Percentiles rank a stretch among this genome's conserved stretches.
phyloP scores from a whole-genome alignment of 202 grass and related monocot genomes.

The Thinopyrum obtusiflorum region DNA sequence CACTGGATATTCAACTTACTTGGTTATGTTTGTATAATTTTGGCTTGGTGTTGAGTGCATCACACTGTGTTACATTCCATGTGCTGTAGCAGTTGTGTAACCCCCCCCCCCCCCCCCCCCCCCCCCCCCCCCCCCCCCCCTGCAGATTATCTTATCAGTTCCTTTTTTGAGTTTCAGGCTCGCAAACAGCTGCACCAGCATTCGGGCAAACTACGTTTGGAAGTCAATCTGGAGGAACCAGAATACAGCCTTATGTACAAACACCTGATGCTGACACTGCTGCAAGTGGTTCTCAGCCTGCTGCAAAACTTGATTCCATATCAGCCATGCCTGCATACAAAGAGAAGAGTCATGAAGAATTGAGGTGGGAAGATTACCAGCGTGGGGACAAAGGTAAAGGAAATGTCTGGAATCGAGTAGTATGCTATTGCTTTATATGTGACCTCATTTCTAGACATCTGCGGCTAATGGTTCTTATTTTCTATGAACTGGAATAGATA shows the following conservation, averaged over 20 bases:
- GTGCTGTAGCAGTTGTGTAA: neutral
- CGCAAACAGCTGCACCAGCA: constrained; percentile 44
- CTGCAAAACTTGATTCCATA: constrained; percentile 72
- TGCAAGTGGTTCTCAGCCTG: constrained; percentile 50
- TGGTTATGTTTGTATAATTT: constrained; percentile 19
- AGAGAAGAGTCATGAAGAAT: constrained; percentile 80
- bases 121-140: no score
- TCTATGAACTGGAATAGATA: constrained; percentile 8
- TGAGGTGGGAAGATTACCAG: constrained; percentile 85
- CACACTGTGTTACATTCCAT: neutral
- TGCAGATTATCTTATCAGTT: constrained; percentile 4
- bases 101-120: no score
- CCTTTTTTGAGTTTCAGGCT: constrained; percentile 46
- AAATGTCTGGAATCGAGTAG: neutral
- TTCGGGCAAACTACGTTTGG: constrained; percentile 64
- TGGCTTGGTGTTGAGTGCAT: neutral
- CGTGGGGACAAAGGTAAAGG: constrained; percentile 77
- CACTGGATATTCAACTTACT: constrained; percentile 11
- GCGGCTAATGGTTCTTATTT: constrained; percentile 19
- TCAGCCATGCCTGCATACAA: constrained; percentile 77
- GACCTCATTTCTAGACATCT: neutral
- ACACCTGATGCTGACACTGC: constrained; percentile 58
- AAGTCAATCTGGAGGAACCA: constrained; percentile 70
- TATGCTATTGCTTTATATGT: constrained; percentile 21
- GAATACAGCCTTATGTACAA: constrained; percentile 59